Base-by-base conservation (phyloP, 2,329 filamentous ascomycete genomes). In the Leptographium radiaticola region DNA sequence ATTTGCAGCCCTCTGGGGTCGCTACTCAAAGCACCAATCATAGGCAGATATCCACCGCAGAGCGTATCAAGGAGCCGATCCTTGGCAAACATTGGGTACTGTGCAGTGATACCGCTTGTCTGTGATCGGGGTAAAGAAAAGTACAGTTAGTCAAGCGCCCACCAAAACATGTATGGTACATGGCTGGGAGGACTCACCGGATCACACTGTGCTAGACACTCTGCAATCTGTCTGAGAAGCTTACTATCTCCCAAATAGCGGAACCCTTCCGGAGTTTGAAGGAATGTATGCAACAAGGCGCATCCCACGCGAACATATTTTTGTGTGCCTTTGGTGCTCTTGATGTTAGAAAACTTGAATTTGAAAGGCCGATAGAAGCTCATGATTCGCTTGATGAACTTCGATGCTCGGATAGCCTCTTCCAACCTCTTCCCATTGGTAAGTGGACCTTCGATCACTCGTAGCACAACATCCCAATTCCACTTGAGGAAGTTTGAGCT, bases 341-440 rank as follows among this genome's bases (percentile, higher is more conserved):
- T 84, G 44, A 93, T 79, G 61, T 94, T 87, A 0, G 90, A 88
- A 62, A 97, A 98, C 59, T 89, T 85, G 65, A 89, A 94, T 66
- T 98, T 98, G 72, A 98, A 98, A 1, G 93, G 93, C 12, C 93
- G 80, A 65, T 95, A 95, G 65, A 98, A 98, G 56, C 89, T 93
- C 66, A 96, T 83, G 55, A 98, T 76, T 11, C 94, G 79, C 70
- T 97, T 96, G 62, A 97, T 85, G 63, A 97, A 98, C 65, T 97
- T 97, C 2, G 90, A 95, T 1, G 86, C 89, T 65, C 89, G 91
- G 65, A 95, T 87, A 0, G 91, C 91, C 68, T 98, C 93, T 61
- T 96, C 91, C 6, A 98, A 75, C 12, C 93, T 80, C 67, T 95
- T 96, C 1, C 90, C 85, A 59, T 89, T 95, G 30, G 89, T 85